Percentiles rank a stretch among this genome's conserved stretches.
Evolutionary conservation across 768 basidiomycete genomes (phyloP).

Genomic region (Dioszegia aurantiaca): DNA sequence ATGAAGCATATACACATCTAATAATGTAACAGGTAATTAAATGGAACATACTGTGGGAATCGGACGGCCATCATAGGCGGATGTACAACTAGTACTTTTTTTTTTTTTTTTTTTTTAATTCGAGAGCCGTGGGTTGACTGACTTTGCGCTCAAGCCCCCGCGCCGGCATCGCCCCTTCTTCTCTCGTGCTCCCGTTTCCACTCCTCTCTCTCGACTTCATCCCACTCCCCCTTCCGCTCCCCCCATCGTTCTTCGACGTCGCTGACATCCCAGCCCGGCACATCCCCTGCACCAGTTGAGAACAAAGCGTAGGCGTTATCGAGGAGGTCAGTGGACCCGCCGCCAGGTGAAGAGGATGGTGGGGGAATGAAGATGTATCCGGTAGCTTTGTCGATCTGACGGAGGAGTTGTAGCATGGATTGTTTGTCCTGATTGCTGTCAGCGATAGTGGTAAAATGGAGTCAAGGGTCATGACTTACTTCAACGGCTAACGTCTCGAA

Average conservation of each 20-base stretch:
- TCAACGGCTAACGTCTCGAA: slow-evolving; percentile 98
- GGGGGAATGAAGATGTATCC: slow-evolving; percentile 82
- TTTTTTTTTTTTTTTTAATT: not conserved
- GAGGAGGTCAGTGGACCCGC: slow-evolving; percentile 10
- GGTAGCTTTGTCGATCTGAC: slow-evolving; percentile 80
- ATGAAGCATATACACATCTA: no score
- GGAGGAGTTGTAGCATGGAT: slow-evolving; percentile 86
- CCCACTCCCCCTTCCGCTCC: slow-evolving; percentile 76
- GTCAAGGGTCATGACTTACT: slow-evolving; percentile 53
- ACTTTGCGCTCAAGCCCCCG: not conserved
- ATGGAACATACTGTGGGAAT: no score
- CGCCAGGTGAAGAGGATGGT: slow-evolving; percentile 50
- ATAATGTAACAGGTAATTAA: no score
- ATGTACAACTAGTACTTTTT: not conserved
- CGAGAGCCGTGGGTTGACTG: no score
- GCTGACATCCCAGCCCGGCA: slow-evolving; percentile 54
- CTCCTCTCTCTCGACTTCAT: slow-evolving; percentile 71
- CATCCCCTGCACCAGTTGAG: slow-evolving; percentile 53
- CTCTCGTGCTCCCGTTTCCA: slow-evolving; percentile 64
- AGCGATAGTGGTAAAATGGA: not conserved
- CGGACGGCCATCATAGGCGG: no score
- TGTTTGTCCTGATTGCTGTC: slow-evolving; percentile 70
- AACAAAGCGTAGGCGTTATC: slow-evolving; percentile 60
- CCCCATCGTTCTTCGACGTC: slow-evolving; percentile 94
- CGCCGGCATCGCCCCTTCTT: slow-evolving; percentile 10